Percentiles rank a stretch among this genome's conserved stretches.
Evolutionary conservation across 805 yeast species (phyloP).

Genomic region (Metschnikowia arizonensis): DNA sequence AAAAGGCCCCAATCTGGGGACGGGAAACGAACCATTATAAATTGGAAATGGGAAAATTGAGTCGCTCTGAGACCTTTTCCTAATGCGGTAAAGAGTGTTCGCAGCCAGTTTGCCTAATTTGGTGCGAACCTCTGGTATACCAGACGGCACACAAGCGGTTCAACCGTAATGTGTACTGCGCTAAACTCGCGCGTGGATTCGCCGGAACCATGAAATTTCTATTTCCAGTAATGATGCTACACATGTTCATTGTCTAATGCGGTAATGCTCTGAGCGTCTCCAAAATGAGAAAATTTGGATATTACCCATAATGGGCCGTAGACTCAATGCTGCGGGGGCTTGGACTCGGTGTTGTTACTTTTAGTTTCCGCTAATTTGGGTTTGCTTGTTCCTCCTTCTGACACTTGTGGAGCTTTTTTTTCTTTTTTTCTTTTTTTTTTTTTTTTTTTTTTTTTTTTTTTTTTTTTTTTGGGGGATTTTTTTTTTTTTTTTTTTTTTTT

Average conservation of each 20-base stretch:
- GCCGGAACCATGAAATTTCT: slow-evolving; percentile 3
- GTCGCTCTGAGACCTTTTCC: slow-evolving; percentile 8
- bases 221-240: slow-evolving; percentile 1
- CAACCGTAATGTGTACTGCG: background rate
- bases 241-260: background rate
- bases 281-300: background rate
- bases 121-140: slow-evolving; percentile 3
- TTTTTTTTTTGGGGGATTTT: too few species aligned
- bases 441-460: too few species aligned
- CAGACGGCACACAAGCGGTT: slow-evolving; percentile 1
- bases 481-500: too few species aligned
- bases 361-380: background rate
- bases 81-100: slow-evolving; percentile 15
- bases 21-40: slow-evolving; percentile 9
- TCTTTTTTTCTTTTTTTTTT: too few species aligned
- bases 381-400: background rate
- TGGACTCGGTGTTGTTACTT: background rate
- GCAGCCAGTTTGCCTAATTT: slow-evolving; percentile 17
- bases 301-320: background rate
- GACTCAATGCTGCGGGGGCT: background rate
- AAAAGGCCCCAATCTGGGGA: background rate
- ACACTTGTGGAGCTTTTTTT: background rate
- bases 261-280: background rate
- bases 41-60: background rate
- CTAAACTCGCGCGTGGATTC: background rate